Evolutionary conservation across 352 stramenopile genomes (phyloP), one percentile per base, ranked within the genome.

Genomic region (Phytophthora megakarya): DNA sequence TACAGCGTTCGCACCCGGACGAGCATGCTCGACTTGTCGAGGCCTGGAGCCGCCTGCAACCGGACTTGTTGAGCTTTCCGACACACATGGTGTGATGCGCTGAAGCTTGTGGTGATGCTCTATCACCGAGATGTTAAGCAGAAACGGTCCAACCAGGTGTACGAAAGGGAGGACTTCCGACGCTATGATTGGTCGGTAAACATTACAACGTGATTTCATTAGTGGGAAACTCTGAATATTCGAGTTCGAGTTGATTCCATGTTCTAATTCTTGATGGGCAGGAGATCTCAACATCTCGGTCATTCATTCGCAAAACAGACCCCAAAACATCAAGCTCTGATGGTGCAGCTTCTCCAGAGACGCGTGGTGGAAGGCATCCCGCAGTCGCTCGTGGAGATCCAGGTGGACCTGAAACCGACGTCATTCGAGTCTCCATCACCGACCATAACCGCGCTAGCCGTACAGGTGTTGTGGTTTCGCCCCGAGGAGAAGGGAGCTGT

Each of bases 11-110:
- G 28, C 80, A 93, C 63, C 83, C 85, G 40, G 75, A 89, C 19
- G 83, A 92, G 50, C 77, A 93, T 53, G 74, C 67, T 44, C 80
- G 80, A n/a, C 73, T 93, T 23, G 76, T 93, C 30, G 78, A 84
- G 22, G 76, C 83, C 9, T 93, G 85, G 85, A 73, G 72, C 40
- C 73, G 76, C 18, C 77, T 90, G 61, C 88, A 93, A 46, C 85
- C 85, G 4, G 81, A 92, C 46, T 66, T 93, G 51, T 71, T 93
- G 38, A 75, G 42, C 38, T 73, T 81, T 50, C 63, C 66, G 39
- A 62, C 65, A 30, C 73, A 70, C 37, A 63, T 70, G 47, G 73
- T 76, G 35, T 78, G 26, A 70, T 53, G 23, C 19, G 19, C 33
- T 3, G 21, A n/a, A n/a, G n/a, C n/a, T n/a, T n/a, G n/a, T n/a